Evolutionary conservation across 1,284 basidiomycete species (phyloP), one percentile per base, ranked within the genome.

Genomic region (Ceratobasidium sp.): DNA sequence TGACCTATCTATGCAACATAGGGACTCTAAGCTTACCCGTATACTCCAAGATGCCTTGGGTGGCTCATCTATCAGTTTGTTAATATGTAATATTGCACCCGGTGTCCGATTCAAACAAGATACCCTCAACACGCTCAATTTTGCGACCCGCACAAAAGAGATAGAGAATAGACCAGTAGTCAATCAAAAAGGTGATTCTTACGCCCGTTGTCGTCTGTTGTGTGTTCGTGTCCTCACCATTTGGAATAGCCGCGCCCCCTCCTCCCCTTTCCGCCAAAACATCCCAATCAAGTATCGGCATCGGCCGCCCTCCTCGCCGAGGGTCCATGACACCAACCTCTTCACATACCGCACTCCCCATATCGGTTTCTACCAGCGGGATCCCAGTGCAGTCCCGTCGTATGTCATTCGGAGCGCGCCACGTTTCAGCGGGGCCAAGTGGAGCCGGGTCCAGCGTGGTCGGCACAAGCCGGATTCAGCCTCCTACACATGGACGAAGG

Each of bases 1-100:
- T n/a, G n/a, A n/a, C n/a, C n/a, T n/a, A n/a, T n/a, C n/a, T n/a
- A n/a, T n/a, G n/a, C n/a, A n/a, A n/a, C n/a, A n/a, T 30, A 94
- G 97, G 80, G 97, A 99, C 80, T 99, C 97, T 21, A 99, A 99
- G 81, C 90, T 99, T 76, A 99, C 97, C 34, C 94, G 97, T 80
- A 99, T 99, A 78, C 85, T 99, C 75, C 97, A 99, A 79, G 80
- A 93, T 74, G 92, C 92, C 0, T 85, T 95, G 0, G 92, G 92
- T 26, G 93, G 93, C 5, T 84, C 84, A 0, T 90, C 91, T 0
- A 84, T 91, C 8, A 91, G 91, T 0, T 80, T 95, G 34, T 81
- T 95, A 53, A 92, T 95, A 36, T 93, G 92, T 79, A 94, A 93
- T 77, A 81, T 95, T 8, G 91, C 93, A 1, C 92, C 93, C 12